Percentiles rank a stretch among this genome's conserved stretches.
Conservation (phyloP, 2,329 filamentous ascomycete species). For the Aspergillus chevalieri region DNA sequence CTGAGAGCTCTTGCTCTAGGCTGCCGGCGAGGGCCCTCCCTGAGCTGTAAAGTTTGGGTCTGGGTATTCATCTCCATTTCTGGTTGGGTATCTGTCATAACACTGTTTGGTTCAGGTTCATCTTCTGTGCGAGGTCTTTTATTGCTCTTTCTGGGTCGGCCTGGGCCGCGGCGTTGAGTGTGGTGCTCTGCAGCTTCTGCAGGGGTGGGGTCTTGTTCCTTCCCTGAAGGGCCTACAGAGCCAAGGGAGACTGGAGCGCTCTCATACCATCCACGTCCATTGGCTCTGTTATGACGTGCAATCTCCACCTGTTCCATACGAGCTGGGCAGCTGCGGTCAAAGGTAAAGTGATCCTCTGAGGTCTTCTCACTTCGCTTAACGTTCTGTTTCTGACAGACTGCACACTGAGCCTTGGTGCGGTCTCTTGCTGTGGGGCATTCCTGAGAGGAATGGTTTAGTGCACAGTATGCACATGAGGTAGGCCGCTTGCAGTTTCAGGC, state of each 20-base stretch:
- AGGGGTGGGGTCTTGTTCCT: neutral
- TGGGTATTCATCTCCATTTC: neutral
- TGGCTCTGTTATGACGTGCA: neutral
- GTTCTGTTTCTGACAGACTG: neutral
- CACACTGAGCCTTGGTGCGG: neutral
- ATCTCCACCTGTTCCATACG: neutral
- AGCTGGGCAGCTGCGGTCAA: neutral
- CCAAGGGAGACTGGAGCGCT: neutral
- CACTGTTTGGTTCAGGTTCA: neutral
- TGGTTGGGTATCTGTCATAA: neutral
- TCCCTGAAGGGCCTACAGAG: neutral
- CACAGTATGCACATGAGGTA: neutral
- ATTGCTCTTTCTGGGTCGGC: neutral
- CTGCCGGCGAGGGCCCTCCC: neutral
- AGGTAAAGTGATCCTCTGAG: conserved; percentile 1
- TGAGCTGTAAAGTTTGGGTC: neutral
- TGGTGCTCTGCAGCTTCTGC: neutral
- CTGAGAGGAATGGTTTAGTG: neutral
- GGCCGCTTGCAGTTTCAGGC: neutral
- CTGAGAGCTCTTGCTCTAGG: neutral
- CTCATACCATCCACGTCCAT: neutral
- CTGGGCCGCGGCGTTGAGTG: neutral
- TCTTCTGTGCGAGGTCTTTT: neutral
- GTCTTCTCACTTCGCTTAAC: neutral
- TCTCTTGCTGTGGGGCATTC: neutral